A percentile compares a stretch with the other conserved stretches of the same genome.
These are phyloP conservation scores for Phytophthora tubulina DNA, from an alignment of 352 stramenopile species.

Conservation along the genomic window DNA sequence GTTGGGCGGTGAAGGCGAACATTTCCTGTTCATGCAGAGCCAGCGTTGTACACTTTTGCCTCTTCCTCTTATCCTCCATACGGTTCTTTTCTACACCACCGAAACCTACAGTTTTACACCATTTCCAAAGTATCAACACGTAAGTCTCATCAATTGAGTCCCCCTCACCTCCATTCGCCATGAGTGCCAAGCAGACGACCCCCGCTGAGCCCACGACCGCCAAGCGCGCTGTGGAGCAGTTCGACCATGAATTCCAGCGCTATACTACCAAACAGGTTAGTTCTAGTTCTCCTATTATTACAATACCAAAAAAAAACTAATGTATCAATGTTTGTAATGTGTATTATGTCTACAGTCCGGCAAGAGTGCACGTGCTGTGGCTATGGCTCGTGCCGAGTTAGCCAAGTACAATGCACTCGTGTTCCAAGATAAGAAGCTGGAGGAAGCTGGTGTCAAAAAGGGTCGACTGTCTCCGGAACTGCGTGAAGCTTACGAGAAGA, in stretches of 20 bases:
- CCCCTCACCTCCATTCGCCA: slow-evolving; percentile 16
- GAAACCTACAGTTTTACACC: slow-evolving; percentile 21
- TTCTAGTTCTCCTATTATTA: not conserved
- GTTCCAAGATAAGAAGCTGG: slow-evolving; percentile 89
- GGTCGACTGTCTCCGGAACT: slow-evolving; percentile 64
- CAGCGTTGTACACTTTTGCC: slow-evolving; percentile 29
- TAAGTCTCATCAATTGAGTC: slow-evolving; percentile 14
- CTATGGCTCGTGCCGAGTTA: slow-evolving; percentile 82
- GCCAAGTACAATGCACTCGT: slow-evolving; percentile 82
- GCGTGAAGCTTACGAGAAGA: slow-evolving; percentile 73
- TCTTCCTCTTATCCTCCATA: slow-evolving; percentile 29
- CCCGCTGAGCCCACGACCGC: slow-evolving; percentile 36
- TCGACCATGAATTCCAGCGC: slow-evolving; percentile 87
- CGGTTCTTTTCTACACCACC: slow-evolving; percentile 30
- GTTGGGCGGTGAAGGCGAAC: slow-evolving; percentile 34
- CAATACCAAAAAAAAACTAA: not conserved
- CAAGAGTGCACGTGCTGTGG: slow-evolving; percentile 77
- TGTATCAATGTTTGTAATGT: slow-evolving; percentile 6
- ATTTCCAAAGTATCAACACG: slow-evolving; percentile 24
- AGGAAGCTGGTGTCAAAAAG: slow-evolving; percentile 73
- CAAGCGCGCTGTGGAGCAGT: slow-evolving; percentile 73
- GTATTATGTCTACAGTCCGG: slow-evolving; percentile 41
- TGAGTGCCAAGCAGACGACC: slow-evolving; percentile 32
- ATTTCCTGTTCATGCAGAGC: slow-evolving; percentile 32
- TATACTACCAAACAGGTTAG: slow-evolving; percentile 87